Conservation (phyloP, 1,284 basidiomycete species). For the Cystobasidium pallidum region DNA sequence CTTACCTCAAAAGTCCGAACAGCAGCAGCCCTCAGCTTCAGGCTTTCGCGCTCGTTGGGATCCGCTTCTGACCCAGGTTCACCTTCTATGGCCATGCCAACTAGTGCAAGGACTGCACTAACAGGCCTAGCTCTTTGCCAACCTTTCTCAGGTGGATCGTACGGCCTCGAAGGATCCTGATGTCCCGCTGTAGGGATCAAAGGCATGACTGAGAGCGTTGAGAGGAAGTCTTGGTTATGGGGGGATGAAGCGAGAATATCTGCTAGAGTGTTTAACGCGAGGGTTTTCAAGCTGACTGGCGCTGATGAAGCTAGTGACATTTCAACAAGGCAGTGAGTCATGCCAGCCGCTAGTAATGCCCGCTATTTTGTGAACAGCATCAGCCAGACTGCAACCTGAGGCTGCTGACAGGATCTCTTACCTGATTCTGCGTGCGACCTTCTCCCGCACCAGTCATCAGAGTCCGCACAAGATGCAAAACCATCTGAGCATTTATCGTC, state of each 20-base stretch:
- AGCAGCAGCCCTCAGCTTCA: conserved; percentile 58
- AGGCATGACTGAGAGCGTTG: conserved; percentile 57
- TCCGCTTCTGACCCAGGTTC: conserved; percentile 56
- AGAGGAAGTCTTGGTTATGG: conserved; percentile 62
- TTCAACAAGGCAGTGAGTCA: conserved; percentile 82
- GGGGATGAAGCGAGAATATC: conserved; percentile 60
- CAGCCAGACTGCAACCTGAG: too few species aligned
- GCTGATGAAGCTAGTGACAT: conserved; percentile 88
- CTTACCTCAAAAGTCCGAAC: conserved; percentile 58
- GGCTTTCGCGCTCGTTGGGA: conserved; percentile 48
- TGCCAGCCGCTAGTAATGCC: conserved; percentile 64
- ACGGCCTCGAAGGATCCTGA: conserved; percentile 51
- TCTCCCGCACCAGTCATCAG: conserved; percentile 60
- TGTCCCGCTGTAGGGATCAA: conserved; percentile 58
- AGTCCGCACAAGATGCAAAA: conserved; percentile 72
- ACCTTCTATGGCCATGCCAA: conserved; percentile 55
- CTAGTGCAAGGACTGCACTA: conserved; percentile 58
- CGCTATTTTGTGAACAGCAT: too few species aligned
- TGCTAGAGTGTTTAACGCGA: conserved; percentile 80
- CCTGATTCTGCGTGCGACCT: conserved; percentile 52
- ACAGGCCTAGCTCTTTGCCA: conserved; percentile 52
- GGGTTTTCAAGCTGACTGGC: conserved; percentile 80
- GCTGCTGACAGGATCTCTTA: too few species aligned
- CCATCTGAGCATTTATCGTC: conserved; percentile 71
- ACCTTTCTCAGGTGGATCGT: conserved; percentile 47